Evolutionary conservation across 306 rosid genomes (phyloP).

Genomic region (Dalbergia cochinchinensis): DNA sequence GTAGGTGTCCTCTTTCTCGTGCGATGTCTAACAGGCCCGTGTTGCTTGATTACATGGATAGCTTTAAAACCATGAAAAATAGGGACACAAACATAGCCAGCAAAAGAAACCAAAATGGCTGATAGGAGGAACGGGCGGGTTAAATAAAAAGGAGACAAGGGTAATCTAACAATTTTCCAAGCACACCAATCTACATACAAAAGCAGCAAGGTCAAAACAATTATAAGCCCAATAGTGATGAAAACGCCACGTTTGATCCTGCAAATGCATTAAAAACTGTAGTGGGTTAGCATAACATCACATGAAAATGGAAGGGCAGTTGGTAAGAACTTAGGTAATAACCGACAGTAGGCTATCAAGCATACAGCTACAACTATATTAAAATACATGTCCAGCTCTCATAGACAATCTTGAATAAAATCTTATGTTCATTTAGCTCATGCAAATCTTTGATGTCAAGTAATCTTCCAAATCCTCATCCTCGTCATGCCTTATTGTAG

Average conservation of each 20-base stretch:
- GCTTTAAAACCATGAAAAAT: constrained; percentile 65
- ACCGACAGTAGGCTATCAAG: constrained; percentile 30
- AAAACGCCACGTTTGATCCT: constrained; percentile 75
- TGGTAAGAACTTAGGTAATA: constrained; percentile 27
- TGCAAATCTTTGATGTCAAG: constrained; percentile 23
- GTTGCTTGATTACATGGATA: constrained; percentile 68
- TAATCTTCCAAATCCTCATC: constrained; percentile 34
- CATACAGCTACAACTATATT: constrained; percentile 7
- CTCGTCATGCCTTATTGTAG: not conserved
- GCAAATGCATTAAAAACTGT: constrained; percentile 52
- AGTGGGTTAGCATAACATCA: constrained; percentile 44
- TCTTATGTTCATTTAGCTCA: constrained; percentile 31
- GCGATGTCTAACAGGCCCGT: constrained; percentile 61
- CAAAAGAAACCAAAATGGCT: constrained; percentile 72
- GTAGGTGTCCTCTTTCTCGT: constrained; percentile 74
- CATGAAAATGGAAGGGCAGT: constrained; percentile 14
- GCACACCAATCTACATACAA: constrained; percentile 91
- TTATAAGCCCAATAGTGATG: constrained; percentile 67
- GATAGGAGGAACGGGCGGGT: constrained; percentile 85
- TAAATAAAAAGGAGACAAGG: constrained; percentile 79
- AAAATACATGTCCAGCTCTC: constrained; percentile 12
- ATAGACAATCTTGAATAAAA: not conserved
- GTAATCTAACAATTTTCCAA: constrained; percentile 89
- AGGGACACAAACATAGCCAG: constrained; percentile 89
- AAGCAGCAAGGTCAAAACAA: constrained; percentile 66